Percentiles rank a stretch among this genome's conserved stretches.
Conservation (phyloP, 768 basidiomycete genomes). For the Cyclocybe aegerita region DNA sequence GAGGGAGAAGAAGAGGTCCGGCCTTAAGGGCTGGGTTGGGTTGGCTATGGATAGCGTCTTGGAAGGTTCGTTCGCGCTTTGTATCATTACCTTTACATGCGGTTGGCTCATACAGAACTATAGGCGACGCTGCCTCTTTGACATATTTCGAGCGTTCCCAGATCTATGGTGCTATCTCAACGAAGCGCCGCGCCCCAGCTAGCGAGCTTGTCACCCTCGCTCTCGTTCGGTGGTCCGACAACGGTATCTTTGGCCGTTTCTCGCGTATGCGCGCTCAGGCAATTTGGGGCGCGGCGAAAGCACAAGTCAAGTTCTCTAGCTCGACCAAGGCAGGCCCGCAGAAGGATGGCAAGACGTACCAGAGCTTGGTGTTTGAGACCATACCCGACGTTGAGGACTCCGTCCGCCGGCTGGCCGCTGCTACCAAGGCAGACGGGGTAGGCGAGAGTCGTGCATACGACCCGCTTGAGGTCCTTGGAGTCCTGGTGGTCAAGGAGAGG, state of each 20-base stretch:
- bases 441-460: constrained; percentile 24
- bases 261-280: constrained; percentile 39
- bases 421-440: constrained; percentile 4
- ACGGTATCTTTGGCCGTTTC: constrained; percentile 31
- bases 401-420: constrained; percentile 22
- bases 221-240: constrained; percentile 30
- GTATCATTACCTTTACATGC: constrained; percentile 1
- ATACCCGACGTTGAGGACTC: constrained; percentile 54
- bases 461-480: constrained; percentile 53
- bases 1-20: constrained; percentile 8
- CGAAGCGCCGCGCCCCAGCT: constrained; percentile 37
- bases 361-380: constrained; percentile 53
- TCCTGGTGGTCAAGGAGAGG: constrained; percentile 47
- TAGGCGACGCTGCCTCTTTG: constrained; percentile 21
- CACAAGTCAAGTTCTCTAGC: not conserved
- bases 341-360: constrained; percentile 35
- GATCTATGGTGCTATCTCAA: constrained; percentile 54
- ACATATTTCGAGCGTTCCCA: constrained; percentile 44
- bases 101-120: constrained; percentile 2
- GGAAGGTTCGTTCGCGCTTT: constrained; percentile 23
- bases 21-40: constrained; percentile 25
- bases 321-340: constrained; percentile 14
- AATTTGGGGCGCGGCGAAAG: constrained; percentile 30
- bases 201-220: constrained; percentile 58
- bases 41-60: constrained; percentile 32